Percentiles rank a stretch among this genome's conserved stretches.
phyloP scores from a whole-genome alignment of 352 stramenopile species.

The Aphanomyces stellatus region DNA sequence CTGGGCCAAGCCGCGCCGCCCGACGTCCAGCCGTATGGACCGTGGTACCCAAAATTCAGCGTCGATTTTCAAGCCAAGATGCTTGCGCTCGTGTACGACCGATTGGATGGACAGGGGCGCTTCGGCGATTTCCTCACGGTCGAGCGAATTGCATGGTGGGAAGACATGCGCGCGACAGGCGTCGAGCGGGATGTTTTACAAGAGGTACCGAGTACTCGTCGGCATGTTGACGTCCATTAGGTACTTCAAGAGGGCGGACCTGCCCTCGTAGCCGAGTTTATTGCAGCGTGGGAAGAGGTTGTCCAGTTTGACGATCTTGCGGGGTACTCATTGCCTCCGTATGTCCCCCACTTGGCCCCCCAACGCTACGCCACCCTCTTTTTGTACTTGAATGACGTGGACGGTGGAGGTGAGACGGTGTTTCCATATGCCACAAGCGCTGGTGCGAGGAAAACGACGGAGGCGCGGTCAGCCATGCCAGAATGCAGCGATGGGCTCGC shows the following conservation, averaged over 20 bases:
- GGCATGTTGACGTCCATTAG: too few species aligned
- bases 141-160: not conserved
- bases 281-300: slow-evolving; percentile 49
- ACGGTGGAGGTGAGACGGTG: slow-evolving; percentile 71
- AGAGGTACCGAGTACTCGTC: too few species aligned
- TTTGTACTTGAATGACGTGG: slow-evolving; percentile 79
- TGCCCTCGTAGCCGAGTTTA: slow-evolving; percentile 45
- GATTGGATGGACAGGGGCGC: too few species aligned
- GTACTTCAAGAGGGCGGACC: too few species aligned
- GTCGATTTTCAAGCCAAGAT: slow-evolving; percentile 1
- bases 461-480: slow-evolving; percentile 6
- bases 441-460: slow-evolving; percentile 40
- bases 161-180: not conserved
- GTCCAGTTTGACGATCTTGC: slow-evolving; percentile 25
- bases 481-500: not conserved
- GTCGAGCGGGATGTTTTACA: not conserved
- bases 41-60: slow-evolving; percentile 8
- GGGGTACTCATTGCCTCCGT: slow-evolving; percentile 27
- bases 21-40: not conserved
- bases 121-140: too few species aligned
- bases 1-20: not conserved
- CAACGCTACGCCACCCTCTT: slow-evolving; percentile 84
- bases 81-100: not conserved
- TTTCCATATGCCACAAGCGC: slow-evolving; percentile 50
- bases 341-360: not conserved